Conservation (phyloP, 2,329 filamentous ascomycete genomes). For the Colletotrichum filicis region DNA sequence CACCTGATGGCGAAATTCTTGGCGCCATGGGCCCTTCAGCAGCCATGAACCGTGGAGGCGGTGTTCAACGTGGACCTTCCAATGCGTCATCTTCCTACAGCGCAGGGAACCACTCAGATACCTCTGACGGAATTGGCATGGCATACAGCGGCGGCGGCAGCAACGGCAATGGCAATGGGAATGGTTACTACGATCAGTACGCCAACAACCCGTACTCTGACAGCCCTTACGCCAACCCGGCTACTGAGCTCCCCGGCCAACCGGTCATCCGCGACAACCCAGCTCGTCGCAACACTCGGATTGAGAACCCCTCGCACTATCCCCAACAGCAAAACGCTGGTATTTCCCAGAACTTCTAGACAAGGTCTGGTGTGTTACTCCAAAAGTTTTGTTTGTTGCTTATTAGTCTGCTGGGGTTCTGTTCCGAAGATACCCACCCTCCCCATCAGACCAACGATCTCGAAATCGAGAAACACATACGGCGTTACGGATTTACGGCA, state of each 20-base stretch:
- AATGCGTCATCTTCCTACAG: slow-evolving; percentile 98
- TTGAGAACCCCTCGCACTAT: slow-evolving; percentile 89
- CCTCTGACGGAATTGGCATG: slow-evolving; percentile 64
- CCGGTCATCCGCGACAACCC: slow-evolving; percentile 94
- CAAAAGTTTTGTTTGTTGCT: slow-evolving; percentile 16
- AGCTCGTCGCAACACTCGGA: slow-evolving; percentile 91
- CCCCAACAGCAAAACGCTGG: slow-evolving; percentile 94
- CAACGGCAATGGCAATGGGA: slow-evolving; percentile 50
- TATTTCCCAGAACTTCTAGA: slow-evolving; percentile 95
- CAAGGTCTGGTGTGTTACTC: background rate
- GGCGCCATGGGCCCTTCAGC: slow-evolving; percentile 82
- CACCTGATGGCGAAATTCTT: slow-evolving; percentile 83
- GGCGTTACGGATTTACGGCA: slow-evolving; percentile 27
- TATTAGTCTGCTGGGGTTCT: slow-evolving; percentile 22
- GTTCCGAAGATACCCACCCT: slow-evolving; percentile 32
- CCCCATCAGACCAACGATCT: slow-evolving; percentile 19
- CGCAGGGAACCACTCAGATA: slow-evolving; percentile 79
- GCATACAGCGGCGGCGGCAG: slow-evolving; percentile 50
- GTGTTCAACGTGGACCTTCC: slow-evolving; percentile 88
- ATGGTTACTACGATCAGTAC: slow-evolving; percentile 69
- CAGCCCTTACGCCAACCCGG: slow-evolving; percentile 49
- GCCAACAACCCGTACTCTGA: slow-evolving; percentile 68
- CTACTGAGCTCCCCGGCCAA: slow-evolving; percentile 63
- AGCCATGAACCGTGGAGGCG: slow-evolving; percentile 70
- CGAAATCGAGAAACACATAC: slow-evolving; percentile 7